Evolutionary conservation across 73 alveolate species (phyloP).

Genomic region (Tetrahymena borealis): DNA sequence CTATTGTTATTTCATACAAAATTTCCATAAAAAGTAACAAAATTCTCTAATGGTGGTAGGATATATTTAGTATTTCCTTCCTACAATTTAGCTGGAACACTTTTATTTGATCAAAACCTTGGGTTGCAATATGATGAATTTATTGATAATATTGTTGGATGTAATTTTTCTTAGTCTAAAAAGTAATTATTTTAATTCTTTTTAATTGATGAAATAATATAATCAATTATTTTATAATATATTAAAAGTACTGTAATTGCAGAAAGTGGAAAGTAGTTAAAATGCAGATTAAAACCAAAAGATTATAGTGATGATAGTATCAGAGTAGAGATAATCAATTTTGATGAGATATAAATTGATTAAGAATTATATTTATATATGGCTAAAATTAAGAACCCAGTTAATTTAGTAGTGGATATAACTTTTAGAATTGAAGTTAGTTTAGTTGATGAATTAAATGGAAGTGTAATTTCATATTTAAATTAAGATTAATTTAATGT

Average conservation of each 20-base stretch:
- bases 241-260: background rate
- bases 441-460: background rate
- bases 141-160: background rate
- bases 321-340: background rate
- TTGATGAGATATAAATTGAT: background rate
- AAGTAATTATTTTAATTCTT: background rate
- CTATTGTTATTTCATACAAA: background rate
- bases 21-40: background rate
- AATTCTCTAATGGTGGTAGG: background rate
- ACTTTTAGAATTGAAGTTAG: background rate
- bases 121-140: background rate
- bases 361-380: background rate
- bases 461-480: background rate
- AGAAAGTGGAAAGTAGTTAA: background rate
- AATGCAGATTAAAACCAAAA: background rate
- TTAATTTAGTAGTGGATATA: background rate
- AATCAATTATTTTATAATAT: background rate
- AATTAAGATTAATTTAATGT: background rate
- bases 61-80: background rate
- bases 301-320: background rate
- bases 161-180: background rate
- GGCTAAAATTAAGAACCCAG: background rate
- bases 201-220: background rate
- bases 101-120: background rate
- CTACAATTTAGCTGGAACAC: background rate